phyloP scores from a whole-genome alignment of 2,329 filamentous ascomycete genomes.

The Apiospora kogelbergensis region DNA sequence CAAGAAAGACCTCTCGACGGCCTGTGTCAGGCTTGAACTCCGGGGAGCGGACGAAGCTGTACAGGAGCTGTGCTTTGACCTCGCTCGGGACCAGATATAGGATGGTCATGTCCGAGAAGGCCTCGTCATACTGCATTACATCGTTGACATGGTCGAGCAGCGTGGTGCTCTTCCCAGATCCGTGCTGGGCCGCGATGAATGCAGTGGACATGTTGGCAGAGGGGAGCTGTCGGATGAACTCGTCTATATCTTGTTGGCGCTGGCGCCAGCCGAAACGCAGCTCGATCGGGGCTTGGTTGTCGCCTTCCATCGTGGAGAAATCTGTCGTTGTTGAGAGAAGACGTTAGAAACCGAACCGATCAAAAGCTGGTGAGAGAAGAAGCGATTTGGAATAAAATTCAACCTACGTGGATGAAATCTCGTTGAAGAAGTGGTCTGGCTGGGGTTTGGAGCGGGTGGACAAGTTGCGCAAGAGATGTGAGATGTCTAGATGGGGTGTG shows the following conservation, averaged over 20 bases:
- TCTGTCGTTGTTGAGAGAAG: no score
- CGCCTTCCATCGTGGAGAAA: background rate
- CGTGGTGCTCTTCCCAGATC: background rate
- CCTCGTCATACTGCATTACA: background rate
- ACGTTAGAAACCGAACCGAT: no score
- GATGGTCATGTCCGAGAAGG: background rate
- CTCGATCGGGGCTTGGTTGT: background rate
- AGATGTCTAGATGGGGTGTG: no score
- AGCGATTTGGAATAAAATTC: no score
- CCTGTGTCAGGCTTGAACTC: background rate
- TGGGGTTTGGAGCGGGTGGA: no score
- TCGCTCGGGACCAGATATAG: background rate
- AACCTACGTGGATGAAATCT: no score
- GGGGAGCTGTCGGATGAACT: background rate
- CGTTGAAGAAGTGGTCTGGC: no score
- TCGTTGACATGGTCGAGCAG: background rate
- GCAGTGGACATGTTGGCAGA: background rate
- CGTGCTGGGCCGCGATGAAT: background rate
- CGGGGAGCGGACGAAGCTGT: background rate
- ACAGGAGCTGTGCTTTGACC: background rate
- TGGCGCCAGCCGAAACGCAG: background rate
- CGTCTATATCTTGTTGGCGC: background rate
- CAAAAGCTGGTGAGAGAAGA: no score
- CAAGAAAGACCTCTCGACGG: no score
- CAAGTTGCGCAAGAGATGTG: no score